Conservation (phyloP, 768 basidiomycete genomes). For the Tylopilus plumbeoviolaceoides region DNA sequence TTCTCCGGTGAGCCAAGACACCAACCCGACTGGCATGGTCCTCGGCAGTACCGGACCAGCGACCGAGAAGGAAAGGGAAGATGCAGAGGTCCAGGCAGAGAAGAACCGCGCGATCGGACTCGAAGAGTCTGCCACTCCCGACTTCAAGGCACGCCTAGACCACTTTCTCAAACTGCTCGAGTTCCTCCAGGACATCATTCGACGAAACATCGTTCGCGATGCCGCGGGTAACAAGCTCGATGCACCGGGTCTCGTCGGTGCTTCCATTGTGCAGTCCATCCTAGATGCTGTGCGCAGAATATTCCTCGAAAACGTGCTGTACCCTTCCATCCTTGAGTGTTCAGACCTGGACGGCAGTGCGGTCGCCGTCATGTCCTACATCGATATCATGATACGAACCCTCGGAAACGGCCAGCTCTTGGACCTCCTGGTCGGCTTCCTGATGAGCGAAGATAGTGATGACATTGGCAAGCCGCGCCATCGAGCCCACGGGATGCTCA, state of each 20-base stretch:
- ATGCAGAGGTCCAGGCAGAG: constrained; percentile 48
- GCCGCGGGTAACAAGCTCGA: constrained; percentile 38
- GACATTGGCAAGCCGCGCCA: constrained; percentile 49
- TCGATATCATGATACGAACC: constrained; percentile 82
- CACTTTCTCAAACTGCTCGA: constrained; percentile 89
- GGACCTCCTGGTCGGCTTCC: constrained; percentile 70
- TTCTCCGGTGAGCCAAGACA: constrained; percentile 39
- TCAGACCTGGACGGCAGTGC: constrained; percentile 93
- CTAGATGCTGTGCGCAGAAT: constrained; percentile 77
- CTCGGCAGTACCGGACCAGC: constrained; percentile 62
- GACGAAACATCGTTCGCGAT: constrained; percentile 52
- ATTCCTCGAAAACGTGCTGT: constrained; percentile 90
- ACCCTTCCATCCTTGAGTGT: constrained; percentile 90
- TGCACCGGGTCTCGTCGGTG: constrained; percentile 64
- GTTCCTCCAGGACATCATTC: constrained; percentile 86
- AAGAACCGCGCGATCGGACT: constrained; percentile 57
- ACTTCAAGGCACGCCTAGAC: constrained; percentile 77
- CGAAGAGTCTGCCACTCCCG: constrained; percentile 70
- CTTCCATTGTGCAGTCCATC: constrained; percentile 79
- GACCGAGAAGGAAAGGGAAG: constrained; percentile 55
- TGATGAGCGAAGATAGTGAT: constrained; percentile 82
- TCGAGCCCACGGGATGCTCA: constrained; percentile 39
- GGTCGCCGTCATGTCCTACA: constrained; percentile 92
- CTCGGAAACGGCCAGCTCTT: constrained; percentile 65
- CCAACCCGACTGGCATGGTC: constrained; percentile 54